Percentiles rank a stretch among this genome's conserved stretches.
These are phyloP conservation scores for Rhodotorula sphaerocarpa DNA, from an alignment of 768 basidiomycete species.

Conservation along the genomic window DNA sequence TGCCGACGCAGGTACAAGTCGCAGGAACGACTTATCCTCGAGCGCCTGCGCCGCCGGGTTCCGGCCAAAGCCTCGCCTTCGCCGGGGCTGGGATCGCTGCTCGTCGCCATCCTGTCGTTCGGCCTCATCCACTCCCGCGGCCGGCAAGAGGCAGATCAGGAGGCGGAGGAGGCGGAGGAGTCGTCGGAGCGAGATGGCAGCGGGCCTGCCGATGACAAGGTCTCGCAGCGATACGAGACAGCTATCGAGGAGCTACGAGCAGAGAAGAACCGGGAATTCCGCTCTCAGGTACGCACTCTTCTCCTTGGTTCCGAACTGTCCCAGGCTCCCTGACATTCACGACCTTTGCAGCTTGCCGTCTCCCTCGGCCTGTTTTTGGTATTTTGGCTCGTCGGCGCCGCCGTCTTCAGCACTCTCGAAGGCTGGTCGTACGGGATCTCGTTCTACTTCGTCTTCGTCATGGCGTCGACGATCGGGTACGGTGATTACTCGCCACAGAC, in stretches of 20 bases:
- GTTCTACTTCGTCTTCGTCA: slow-evolving; percentile 16
- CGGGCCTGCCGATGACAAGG: background rate
- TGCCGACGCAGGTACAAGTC: background rate
- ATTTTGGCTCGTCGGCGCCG: slow-evolving; percentile 22
- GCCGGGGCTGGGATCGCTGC: background rate
- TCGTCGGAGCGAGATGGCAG: background rate
- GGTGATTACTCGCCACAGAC: slow-evolving; percentile 20
- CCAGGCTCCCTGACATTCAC: background rate
- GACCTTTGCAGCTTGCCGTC: slow-evolving; percentile 1
- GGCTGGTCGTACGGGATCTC: slow-evolving; percentile 12
- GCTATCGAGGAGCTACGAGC: slow-evolving; percentile 10
- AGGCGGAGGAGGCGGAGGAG: background rate
- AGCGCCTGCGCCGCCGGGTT: background rate
- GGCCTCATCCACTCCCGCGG: slow-evolving; percentile 3
- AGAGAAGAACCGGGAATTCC: slow-evolving; percentile 16
- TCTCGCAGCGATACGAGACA: slow-evolving; percentile 8
- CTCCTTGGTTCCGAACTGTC: background rate
- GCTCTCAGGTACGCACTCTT: slow-evolving; percentile 13
- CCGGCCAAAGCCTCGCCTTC: background rate
- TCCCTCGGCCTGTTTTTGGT: slow-evolving; percentile 6
- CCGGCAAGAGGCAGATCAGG: slow-evolving; percentile 7
- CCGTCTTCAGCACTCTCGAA: slow-evolving; percentile 7
- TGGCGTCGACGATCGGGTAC: slow-evolving; percentile 19
- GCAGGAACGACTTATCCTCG: background rate
- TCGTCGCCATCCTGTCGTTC: background rate